Percentiles rank a stretch among this genome's conserved stretches.
phyloP scores from a whole-genome alignment of 75 land plant species.

The Pseudotsuga menziesii region DNA sequence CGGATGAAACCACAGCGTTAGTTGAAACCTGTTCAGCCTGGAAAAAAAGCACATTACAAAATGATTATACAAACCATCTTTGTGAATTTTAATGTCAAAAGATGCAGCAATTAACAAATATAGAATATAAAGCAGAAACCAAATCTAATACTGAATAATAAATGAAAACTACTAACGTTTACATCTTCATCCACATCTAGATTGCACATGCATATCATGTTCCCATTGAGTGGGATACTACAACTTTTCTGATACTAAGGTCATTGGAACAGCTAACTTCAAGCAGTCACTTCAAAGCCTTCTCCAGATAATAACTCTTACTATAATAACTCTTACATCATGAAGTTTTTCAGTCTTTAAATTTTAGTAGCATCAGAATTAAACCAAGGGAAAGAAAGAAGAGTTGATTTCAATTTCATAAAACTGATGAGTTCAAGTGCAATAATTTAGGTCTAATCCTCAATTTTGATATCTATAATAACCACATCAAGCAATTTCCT shows the following conservation, averaged over 20 bases:
- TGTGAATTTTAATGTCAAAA: background rate
- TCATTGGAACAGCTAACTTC: background rate
- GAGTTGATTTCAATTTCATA: background rate
- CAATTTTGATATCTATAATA: background rate
- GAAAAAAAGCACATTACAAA: conserved; percentile 5
- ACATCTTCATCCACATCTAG: background rate
- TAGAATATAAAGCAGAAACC: background rate
- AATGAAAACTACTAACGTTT: background rate
- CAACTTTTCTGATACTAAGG: background rate
- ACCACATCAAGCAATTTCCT: background rate
- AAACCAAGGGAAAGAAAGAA: background rate
- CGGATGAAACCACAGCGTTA: conserved; percentile 2
- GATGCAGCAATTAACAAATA: conserved; percentile 1
- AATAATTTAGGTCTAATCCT: background rate
- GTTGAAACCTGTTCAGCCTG: conserved; percentile 9
- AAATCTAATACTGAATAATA: background rate
- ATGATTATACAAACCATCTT: background rate
- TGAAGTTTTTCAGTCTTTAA: background rate
- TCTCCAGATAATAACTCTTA: background rate
- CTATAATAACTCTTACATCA: background rate
- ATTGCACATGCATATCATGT: background rate
- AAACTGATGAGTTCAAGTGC: background rate
- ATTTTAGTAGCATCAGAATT: background rate
- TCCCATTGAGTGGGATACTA: background rate
- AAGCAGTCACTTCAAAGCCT: too few relatives aligned